phyloP scores from a whole-genome alignment of 371 early-diverging fungal species.

The Mucor ambiguus region DNA sequence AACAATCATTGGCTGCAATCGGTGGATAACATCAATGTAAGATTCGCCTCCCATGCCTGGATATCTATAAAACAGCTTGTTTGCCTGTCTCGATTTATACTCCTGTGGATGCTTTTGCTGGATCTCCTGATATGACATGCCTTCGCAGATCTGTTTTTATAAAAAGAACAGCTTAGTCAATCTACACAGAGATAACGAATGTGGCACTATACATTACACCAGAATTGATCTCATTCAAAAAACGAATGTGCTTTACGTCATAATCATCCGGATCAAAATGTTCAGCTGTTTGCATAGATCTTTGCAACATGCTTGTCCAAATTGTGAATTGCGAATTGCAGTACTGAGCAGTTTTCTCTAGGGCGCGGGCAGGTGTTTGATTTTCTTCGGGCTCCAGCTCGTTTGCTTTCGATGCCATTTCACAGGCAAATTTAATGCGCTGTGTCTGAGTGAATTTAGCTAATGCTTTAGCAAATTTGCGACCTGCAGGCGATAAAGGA shows the following conservation, averaged over 20 bases:
- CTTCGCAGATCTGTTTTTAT: conserved; percentile 41
- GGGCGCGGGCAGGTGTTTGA: conserved; percentile 19
- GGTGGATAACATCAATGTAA: conserved; percentile 84
- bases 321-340: conserved; percentile 55
- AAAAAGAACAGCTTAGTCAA: background rate
- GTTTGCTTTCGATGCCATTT: conserved; percentile 30
- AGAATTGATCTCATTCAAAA: conserved; percentile 85
- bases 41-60: conserved; percentile 88
- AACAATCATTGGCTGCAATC: conserved; percentile 80
- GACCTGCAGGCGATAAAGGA: conserved; percentile 62
- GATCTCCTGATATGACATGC: conserved; percentile 70
- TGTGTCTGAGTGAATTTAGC: conserved; percentile 63
- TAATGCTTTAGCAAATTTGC: conserved; percentile 67
- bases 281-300: conserved; percentile 74
- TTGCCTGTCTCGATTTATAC: conserved; percentile 61
- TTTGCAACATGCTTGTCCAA: conserved; percentile 78
- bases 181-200: background rate
- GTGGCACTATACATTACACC: conserved; percentile 47
- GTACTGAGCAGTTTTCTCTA: conserved; percentile 29
- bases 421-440: conserved; percentile 44
- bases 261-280: conserved; percentile 70
- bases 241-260: conserved; percentile 70
- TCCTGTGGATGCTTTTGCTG: conserved; percentile 70
- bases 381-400: conserved; percentile 32
- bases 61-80: conserved; percentile 83